phyloP scores from a whole-genome alignment of 2,329 filamentous ascomycete genomes.

The Alternaria ventricosa region DNA sequence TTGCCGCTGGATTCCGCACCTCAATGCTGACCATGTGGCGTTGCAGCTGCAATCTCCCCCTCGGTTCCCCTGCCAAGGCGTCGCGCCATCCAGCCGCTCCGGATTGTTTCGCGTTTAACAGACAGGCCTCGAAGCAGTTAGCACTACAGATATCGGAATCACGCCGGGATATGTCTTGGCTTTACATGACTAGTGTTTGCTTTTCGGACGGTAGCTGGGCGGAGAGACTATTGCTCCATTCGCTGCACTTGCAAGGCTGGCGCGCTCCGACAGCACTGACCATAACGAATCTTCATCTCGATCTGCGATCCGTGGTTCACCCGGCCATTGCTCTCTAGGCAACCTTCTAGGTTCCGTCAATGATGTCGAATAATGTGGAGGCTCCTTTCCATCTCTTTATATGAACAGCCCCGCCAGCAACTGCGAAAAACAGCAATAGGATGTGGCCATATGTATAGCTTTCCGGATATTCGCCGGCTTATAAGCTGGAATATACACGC shows the following conservation, averaged over 20 bases:
- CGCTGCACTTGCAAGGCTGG: background rate
- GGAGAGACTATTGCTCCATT: background rate
- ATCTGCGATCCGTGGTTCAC: background rate
- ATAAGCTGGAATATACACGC: background rate
- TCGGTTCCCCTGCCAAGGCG: constrained; percentile 16
- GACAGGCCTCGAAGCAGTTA: background rate
- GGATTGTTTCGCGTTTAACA: constrained; percentile 7
- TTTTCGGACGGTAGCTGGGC: background rate
- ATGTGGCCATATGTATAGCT: background rate
- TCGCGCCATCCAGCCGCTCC: background rate
- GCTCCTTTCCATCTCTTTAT: background rate
- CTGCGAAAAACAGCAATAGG: background rate
- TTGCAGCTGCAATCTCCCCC: constrained; percentile 4
- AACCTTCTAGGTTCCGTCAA: background rate
- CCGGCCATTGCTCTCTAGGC: constrained; percentile 2
- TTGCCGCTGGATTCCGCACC: background rate
- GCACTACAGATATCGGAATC: background rate
- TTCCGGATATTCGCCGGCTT: background rate
- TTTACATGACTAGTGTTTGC: background rate
- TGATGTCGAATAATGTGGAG: background rate
- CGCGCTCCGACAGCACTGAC: background rate
- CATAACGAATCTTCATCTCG: background rate
- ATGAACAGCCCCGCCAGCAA: background rate
- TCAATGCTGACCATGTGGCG: background rate
- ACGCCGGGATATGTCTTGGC: background rate